Evolutionary conservation across 306 rosid genomes (phyloP), one percentile per base, ranked within the genome.

Genomic region (Medicago ruthenica): DNA sequence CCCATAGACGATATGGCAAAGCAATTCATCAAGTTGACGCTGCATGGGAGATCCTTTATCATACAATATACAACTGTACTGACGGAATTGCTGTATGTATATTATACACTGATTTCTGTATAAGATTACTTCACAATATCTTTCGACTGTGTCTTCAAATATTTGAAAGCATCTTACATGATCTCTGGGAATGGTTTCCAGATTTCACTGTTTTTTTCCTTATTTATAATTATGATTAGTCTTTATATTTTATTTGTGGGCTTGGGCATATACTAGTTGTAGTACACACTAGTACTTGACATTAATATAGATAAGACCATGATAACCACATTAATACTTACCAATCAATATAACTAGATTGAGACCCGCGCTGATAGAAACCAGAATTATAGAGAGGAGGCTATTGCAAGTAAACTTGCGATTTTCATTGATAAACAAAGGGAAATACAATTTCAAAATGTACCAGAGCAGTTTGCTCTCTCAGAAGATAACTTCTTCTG

Each of bases 1-100:
- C 97, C 70, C 80, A 18, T 64, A 84, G 94, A 79, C 90, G 98
- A 62, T 94, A 92, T 63, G 98, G 96, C 77, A 90, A 87, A 85
- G 85, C 85, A 80, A 62, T 79, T 81, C 90, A 76, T 65, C 82
- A 90, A 82, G 81, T 87, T 69, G 95, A 94, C 63, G 87, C 90
- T 60, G 95, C 98, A 67, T 94, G 97, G 98, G 87, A 87, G 74
- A 87, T 92, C 77, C 98, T 94, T 82, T 90, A 92, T 87, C 96
- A 66, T 76, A 92, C 97, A 70, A 72, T 94, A 71, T 94, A 94
- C 84, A 94, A 92, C 67, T 94, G 97, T 66, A 88, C 92, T 3
- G 98, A 92, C 16, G 93, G 91, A 67, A 88, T 94, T 67, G 97
- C 95, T 57, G 98, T 94, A 87, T 17, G 92, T 93, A 53, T 74